Evolutionary conservation across 768 basidiomycete species (phyloP), one percentile per base, ranked within the genome.

Genomic region (Roridomyces roridus): DNA sequence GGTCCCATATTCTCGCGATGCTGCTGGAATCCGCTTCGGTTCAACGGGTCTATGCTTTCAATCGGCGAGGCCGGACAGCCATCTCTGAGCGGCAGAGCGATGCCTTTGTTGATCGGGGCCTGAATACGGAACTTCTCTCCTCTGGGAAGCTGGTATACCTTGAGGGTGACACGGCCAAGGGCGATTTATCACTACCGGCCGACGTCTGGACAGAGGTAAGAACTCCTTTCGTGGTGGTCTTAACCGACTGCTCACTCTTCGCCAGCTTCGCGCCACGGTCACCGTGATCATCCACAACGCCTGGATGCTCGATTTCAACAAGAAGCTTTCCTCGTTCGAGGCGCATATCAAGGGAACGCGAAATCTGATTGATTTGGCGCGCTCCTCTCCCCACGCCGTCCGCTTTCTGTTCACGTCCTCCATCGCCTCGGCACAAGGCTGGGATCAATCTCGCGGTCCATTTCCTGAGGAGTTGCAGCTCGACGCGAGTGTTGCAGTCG

Each of bases 251-350:
- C n/a, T n/a, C n/a, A n/a, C n/a, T 34, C 31, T 34, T 29, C 18
- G 4, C n/a, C 25, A 79, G 78, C 64, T 80, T 2, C 65, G 63
- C 1, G 53, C 56, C 3, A 70, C 73, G 0, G 65, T 78, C 25
- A 73, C 72, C 3, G 29, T 73, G 23, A 67, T 80, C 44, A 74
- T 80, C 20, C 78, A 80, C 49, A 76, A 69, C 4, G 78, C 79
- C 4, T 81, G 80, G 80, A 69, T 67, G n/a, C 67, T 76, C 21
- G 68, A 74, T 52, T 76, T 85, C 68, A 81, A 81, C 52, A 72
- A 83, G 2, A 72, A 75, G 11, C 65, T 85, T 26, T 67, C 74
- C 0, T 83, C 82, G 4, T 85, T 85, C 49, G 82, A 85, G 55
- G 59, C 75, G 5, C 78, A 82, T 59, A 68, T 86, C 29, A 68